Evolutionary conservation across 495 filamentous ascomycete genomes (phyloP).

Genomic region (Aspergillus egyptiacus): DNA sequence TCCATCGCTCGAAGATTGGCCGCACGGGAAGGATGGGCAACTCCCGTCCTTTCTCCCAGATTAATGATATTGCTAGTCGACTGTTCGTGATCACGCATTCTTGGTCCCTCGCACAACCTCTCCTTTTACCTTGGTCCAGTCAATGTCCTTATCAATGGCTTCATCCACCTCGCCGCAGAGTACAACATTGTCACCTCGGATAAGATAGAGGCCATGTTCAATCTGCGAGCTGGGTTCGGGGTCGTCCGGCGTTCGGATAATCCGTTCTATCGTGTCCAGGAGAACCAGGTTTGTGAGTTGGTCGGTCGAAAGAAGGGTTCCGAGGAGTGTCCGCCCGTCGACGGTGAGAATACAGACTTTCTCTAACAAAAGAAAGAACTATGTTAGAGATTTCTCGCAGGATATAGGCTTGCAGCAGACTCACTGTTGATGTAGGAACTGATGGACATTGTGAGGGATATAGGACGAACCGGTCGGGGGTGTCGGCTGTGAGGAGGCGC

Average conservation of each 20-base stretch:
- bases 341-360: constrained; percentile 87
- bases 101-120: constrained; percentile 79
- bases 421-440: constrained; percentile 62
- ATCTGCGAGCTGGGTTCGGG: constrained; percentile 74
- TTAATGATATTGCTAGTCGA: constrained; percentile 4
- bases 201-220: constrained; percentile 80
- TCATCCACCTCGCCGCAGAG: constrained; percentile 86
- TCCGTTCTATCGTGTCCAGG: constrained; percentile 74
- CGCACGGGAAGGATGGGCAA: neutral
- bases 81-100: constrained; percentile 47
- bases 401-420: constrained; percentile 7
- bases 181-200: constrained; percentile 93
- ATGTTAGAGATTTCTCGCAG: constrained; percentile 22
- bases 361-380: constrained; percentile 47
- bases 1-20: neutral
- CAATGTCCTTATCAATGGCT: constrained; percentile 75
- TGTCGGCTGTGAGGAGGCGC: no score
- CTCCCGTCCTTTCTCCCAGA: neutral
- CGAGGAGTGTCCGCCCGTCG: constrained; percentile 84
- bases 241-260: constrained; percentile 80
- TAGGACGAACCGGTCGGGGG: neutral
- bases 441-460: constrained; percentile 55
- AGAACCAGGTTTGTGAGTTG: constrained; percentile 92
- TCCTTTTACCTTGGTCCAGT: constrained; percentile 86
- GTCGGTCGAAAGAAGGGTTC: constrained; percentile 79